Base-by-base conservation (phyloP, 225 moss, liverwort and hornwort genomes). In the Anthoceros angustus region DNA sequence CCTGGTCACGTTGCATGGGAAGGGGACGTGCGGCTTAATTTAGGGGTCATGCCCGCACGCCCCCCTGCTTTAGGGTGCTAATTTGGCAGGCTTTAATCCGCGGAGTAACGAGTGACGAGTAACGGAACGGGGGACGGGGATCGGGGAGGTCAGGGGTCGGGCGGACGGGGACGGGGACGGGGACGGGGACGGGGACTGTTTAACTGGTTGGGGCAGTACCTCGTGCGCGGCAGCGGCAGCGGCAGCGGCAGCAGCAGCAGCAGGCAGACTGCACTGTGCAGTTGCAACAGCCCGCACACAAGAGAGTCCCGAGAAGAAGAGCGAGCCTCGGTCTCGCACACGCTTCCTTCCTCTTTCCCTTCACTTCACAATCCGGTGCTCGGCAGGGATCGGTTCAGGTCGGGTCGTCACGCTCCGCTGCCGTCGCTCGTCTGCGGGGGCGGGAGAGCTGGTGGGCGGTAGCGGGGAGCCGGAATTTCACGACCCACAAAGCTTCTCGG, bases 1-100 rank as follows among this genome's bases (percentile, higher is more conserved):
- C 55, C 55, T 55, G 55, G 55, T 18, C 55, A 55, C 55, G 55
- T 55, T 55, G 55, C 55, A 55, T 55, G 55, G 55, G 55, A 15
- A 55, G 55, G 6, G 55, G 55, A 55, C 55, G 55, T 55, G 55
- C 5, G 55, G 16, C n/a, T 55, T 9, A 55, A 20, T 15, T 55
- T 55, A 55, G 55, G 55, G 55, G 55, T 55, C 55, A 23, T 55
- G 55, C 10, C 55, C 16, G 55, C 55, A 55, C 55, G 55, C 55
- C 4, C n/a, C 0, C 55, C 23, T 15, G 14, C 23, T 55, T 55
- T 18, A 23, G n/a, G 18, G 55, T 23, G 14, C 55, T 55, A 55
- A 18, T 20, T 23, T 55, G n/a, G 55, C 55, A 9, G 55, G 8
- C 32, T 1, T 32, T 32, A 1, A 32, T 32, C 32, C 32, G 32